A percentile compares a stretch with the other conserved stretches of the same genome.
phyloP scores from a whole-genome alignment of 306 rosid species.

The Lablab purpureus region DNA sequence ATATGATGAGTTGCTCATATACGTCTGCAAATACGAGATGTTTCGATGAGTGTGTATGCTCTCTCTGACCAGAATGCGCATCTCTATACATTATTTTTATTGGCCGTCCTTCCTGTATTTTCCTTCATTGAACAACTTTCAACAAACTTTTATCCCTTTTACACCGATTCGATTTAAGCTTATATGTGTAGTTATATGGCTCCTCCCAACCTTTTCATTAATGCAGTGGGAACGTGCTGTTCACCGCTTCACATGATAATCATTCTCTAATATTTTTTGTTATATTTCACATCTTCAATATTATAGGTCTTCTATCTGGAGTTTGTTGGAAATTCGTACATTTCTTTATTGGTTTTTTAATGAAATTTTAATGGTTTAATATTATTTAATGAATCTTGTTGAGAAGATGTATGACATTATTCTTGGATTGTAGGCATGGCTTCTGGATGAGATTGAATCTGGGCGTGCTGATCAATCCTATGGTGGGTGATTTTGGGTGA shows the following conservation, averaged over 20 bases:
- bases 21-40: constrained; percentile 65
- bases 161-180: background rate
- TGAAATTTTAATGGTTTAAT: too few species aligned
- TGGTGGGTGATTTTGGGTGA: too few species aligned
- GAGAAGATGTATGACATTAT: too few species aligned
- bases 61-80: constrained; percentile 51
- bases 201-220: background rate
- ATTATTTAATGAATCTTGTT: too few species aligned
- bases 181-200: background rate
- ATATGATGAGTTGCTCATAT: constrained; percentile 48
- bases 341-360: too few species aligned
- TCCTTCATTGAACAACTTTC: background rate
- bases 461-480: too few species aligned
- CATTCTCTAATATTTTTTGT: too few species aligned
- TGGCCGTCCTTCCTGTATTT: background rate
- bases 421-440: too few species aligned
- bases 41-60: constrained; percentile 56
- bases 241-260: too few species aligned
- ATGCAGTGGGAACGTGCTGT: background rate
- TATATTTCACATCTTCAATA: too few species aligned
- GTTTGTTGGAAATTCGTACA: too few species aligned
- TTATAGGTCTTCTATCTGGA: background rate
- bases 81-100: background rate
- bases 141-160: background rate
- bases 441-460: too few species aligned